phyloP scores from a whole-genome alignment of 208 protist species.

The Leptomonas pyrrhocoris region DNA sequence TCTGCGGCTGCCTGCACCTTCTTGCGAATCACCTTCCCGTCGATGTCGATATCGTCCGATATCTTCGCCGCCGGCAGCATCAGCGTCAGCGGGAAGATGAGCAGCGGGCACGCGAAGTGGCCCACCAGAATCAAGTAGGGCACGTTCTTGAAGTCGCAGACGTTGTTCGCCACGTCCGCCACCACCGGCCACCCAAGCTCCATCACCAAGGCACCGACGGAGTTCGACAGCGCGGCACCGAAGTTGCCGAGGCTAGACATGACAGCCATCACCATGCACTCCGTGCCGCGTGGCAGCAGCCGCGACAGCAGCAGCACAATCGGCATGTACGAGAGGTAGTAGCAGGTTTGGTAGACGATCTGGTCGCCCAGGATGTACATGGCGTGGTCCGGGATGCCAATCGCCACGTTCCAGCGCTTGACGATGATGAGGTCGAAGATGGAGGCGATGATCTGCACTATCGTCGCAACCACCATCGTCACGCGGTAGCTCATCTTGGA shows the following conservation, averaged over 20 bases:
- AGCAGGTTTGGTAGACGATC: constrained; percentile 58
- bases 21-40: constrained; percentile 27
- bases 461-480: constrained; percentile 57
- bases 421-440: constrained; percentile 82
- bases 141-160: constrained; percentile 74
- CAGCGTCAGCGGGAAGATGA: constrained; percentile 60
- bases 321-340: constrained; percentile 10
- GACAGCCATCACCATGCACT: constrained; percentile 74
- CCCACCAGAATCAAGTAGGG: constrained; percentile 55
- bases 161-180: constrained; percentile 24
- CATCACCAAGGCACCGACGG: constrained; percentile 58
- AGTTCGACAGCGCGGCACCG: constrained; percentile 45
- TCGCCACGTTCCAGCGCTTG: constrained; percentile 69
- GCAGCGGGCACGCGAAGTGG: constrained; percentile 53
- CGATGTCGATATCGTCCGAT: constrained; percentile 42
- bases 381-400: constrained; percentile 65
- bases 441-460: constrained; percentile 47
- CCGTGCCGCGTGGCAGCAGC: constrained; percentile 55
- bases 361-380: constrained; percentile 68
- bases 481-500: constrained; percentile 57
- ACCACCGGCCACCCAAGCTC: constrained; percentile 51
- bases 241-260: constrained; percentile 75
- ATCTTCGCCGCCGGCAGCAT: constrained; percentile 55
- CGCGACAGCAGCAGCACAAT: constrained; percentile 24
- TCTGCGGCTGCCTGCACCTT: neutral